Evolutionary conservation across 768 basidiomycete genomes (phyloP), one percentile per base, ranked within the genome.

Genomic region (Hysterangium stoloniferum): DNA sequence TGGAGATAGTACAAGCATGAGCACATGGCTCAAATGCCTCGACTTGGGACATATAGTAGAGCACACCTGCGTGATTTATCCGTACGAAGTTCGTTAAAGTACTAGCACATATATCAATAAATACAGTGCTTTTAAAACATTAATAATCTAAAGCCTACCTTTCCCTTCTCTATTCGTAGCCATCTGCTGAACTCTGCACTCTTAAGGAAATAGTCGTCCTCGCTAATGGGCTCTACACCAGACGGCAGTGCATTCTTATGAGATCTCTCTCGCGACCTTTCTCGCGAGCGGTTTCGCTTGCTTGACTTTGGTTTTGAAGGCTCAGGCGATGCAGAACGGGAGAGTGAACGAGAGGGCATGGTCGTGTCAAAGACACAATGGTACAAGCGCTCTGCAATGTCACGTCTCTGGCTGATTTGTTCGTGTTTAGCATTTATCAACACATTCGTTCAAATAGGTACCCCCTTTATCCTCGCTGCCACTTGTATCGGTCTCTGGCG

Each of bases 131-230:
- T n/a, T n/a, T n/a, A n/a, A n/a, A n/a, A 48, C 25, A 37, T 28
- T 35, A 31, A 48, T 34, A 15, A 48, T 17, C 38, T 24, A 35
- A 2, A 40, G 27, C 68, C 46, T 51, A 79, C 80, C 69, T 78
- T 80, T 45, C 67, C 70, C 58, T 79, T 76, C 60, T 77, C 75
- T 20, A 88, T 84, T 64, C 84, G 88, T 52, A 96, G 70, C 91
- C 93, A 97, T 22, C 78, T 64, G 56, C 84, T 77, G 61, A 94
- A 95, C 61, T 96, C 93, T 50, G 80, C 78, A 46, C 79, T 86
- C 67, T 89, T 93, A 59, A 84, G 73, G 66, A 92, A 96, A 61
- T 94, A 96, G 61, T 95, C 92, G 0, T 84, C 77, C 58, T 89
- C 85, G 0, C 77, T 79, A 55, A 95, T 86, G 15, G 75, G 69